These are phyloP conservation scores for Sutorius eximius DNA, from an alignment of 1,284 basidiomycete species.

Conservation along the genomic window DNA sequence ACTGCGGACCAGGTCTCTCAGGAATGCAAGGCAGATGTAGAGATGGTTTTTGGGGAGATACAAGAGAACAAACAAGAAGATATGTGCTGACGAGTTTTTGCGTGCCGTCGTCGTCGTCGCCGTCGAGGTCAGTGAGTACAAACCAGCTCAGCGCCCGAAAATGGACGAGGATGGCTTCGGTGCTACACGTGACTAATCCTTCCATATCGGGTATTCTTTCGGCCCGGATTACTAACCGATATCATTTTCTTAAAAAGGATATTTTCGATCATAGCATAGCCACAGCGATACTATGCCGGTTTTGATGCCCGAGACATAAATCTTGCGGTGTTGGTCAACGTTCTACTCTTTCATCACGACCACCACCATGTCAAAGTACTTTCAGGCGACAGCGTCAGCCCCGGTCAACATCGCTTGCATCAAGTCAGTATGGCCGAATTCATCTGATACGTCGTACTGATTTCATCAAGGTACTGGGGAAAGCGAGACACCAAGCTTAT, in stretches of 20 bases:
- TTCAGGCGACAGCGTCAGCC: constrained; percentile 87
- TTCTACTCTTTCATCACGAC: constrained; percentile 12
- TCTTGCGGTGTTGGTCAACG: constrained; percentile 3
- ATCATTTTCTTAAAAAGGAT: constrained; percentile 5
- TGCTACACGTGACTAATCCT: constrained; percentile 20
- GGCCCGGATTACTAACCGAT: constrained; percentile 15
- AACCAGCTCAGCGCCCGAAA: constrained; percentile 33
- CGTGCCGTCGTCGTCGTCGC: constrained; percentile 18
- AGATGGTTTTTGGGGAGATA: constrained; percentile 7
- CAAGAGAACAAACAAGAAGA: constrained; percentile 19
- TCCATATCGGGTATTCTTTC: constrained; percentile 15
- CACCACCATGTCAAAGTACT: constrained; percentile 57
- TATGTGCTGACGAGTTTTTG: constrained; percentile 14
- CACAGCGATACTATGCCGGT: constrained; percentile 15
- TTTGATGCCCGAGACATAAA: constrained; percentile 19
- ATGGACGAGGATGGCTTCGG: constrained; percentile 13
- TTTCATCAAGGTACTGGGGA: constrained; percentile 84
- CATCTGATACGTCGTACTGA: constrained; percentile 21
- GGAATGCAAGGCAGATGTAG: constrained; percentile 11
- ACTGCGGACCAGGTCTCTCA: neutral
- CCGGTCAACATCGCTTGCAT: constrained; percentile 97
- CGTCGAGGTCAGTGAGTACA: constrained; percentile 16
- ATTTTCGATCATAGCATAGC: constrained; percentile 23
- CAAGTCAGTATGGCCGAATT: constrained; percentile 60
- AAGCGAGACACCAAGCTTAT: constrained; percentile 96